Percentiles rank a stretch among this genome's conserved stretches.
These are phyloP conservation scores for Athelia psychrophila DNA, from an alignment of 1,284 basidiomycete genomes.

Conservation along the genomic window DNA sequence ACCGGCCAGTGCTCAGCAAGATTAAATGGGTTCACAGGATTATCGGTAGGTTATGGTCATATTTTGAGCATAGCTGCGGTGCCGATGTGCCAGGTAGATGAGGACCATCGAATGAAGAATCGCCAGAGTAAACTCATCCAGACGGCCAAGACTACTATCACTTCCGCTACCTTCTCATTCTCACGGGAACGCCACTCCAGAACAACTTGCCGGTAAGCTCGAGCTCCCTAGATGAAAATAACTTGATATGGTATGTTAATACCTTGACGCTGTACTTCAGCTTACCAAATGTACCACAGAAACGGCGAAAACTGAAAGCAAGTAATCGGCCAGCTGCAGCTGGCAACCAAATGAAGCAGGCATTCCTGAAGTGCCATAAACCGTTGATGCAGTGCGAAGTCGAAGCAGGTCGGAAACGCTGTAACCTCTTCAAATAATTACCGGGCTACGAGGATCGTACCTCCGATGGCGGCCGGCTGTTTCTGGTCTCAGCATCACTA, in stretches of 20 bases:
- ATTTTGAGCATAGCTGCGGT: neutral
- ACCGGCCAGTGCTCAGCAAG: slow-evolving; percentile 86
- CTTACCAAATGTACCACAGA: slow-evolving; percentile 37
- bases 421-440: slow-evolving; percentile 80
- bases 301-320: slow-evolving; percentile 71
- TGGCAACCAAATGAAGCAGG: slow-evolving; percentile 81
- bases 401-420: slow-evolving; percentile 72
- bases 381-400: slow-evolving; percentile 79
- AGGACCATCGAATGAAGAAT: slow-evolving; percentile 99
- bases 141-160: slow-evolving; percentile 92
- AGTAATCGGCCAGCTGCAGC: slow-evolving; percentile 52
- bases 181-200: slow-evolving; percentile 97
- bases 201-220: slow-evolving; percentile 98
- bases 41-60: slow-evolving; percentile 58
- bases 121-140: slow-evolving; percentile 93
- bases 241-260: slow-evolving; percentile 56
- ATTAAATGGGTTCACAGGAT: slow-evolving; percentile 99
- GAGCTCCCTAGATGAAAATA: slow-evolving; percentile 79
- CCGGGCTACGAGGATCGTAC: slow-evolving; percentile 55
- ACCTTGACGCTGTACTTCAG: neutral
- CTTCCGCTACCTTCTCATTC: slow-evolving; percentile 91
- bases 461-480: too few relatives aligned
- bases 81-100: slow-evolving; percentile 51
- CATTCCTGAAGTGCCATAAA: slow-evolving; percentile 78
- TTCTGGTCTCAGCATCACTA: slow-evolving; percentile 90